Evolutionary conservation across 78 protist species (phyloP).

Genomic region (Chrysochromulina tobinii): DNA sequence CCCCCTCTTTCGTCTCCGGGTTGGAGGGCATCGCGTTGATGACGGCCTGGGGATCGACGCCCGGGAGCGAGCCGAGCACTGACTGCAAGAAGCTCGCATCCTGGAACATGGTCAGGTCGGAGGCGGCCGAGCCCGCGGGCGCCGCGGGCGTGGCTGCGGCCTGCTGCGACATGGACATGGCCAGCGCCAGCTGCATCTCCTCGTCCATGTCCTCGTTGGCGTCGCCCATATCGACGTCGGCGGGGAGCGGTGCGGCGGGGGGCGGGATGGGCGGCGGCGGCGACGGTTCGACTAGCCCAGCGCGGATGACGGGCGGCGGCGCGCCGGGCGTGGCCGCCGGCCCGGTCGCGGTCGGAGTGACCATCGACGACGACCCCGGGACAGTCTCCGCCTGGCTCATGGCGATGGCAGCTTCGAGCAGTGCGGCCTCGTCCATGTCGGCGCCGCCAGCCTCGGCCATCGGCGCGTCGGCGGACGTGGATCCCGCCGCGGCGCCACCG

Average conservation of each 20-base stretch:
- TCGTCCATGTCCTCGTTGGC: background rate
- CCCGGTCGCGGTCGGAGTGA: background rate
- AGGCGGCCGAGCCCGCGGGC: background rate
- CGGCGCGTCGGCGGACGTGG: background rate
- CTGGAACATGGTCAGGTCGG: background rate
- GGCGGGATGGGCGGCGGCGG: background rate
- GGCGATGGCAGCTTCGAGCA: conserved; percentile 11
- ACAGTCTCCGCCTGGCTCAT: background rate
- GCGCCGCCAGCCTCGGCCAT: background rate
- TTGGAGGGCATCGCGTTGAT: no score
- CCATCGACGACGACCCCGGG: no score
- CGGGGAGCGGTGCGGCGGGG: background rate
- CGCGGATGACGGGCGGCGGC: no score
- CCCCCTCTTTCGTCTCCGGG: no score
- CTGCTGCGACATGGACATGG: background rate
- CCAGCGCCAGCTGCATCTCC: background rate
- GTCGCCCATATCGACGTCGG: no score
- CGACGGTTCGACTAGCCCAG: background rate
- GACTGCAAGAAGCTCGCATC: conserved; percentile 2
- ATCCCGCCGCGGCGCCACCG: no score
- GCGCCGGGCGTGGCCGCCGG: background rate
- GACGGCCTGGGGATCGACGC: background rate
- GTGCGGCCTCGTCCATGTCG: background rate
- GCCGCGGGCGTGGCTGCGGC: background rate
- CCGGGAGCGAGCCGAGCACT: background rate